Evolutionary conservation across 805 yeast genomes (phyloP).

Genomic region (Lachancea lanzarotensis): DNA sequence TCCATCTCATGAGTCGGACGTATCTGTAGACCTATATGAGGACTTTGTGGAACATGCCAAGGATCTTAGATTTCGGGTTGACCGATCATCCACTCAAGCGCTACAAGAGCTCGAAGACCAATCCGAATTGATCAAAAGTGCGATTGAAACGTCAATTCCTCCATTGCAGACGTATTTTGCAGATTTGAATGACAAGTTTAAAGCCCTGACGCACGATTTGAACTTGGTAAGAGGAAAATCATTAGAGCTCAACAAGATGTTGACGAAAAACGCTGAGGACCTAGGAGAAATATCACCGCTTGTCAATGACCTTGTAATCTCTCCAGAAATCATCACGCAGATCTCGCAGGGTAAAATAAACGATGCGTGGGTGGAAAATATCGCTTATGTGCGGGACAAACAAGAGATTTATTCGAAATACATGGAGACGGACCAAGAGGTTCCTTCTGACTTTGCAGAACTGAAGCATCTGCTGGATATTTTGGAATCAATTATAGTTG

Average conservation of each 20-base stretch:
- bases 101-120: conserved; percentile 16
- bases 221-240: conserved; percentile 53
- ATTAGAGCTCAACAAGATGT: conserved; percentile 39
- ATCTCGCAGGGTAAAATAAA: conserved; percentile 53
- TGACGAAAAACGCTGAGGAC: conserved; percentile 42
- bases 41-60: conserved; percentile 5
- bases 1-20: neutral
- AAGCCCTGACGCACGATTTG: conserved; percentile 52
- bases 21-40: neutral
- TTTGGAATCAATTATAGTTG: conserved; percentile 59
- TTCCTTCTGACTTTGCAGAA: conserved; percentile 26
- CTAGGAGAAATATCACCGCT: conserved; percentile 59
- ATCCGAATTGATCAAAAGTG: conserved; percentile 14
- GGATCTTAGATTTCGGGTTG: conserved; percentile 6
- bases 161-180: conserved; percentile 50
- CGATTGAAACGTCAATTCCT: conserved; percentile 27
- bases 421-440: conserved; percentile 13
- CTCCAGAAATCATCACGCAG: conserved; percentile 61
- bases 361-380: conserved; percentile 57
- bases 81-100: conserved; percentile 13
- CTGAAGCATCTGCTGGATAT: conserved; percentile 34
- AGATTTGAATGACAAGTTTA: conserved; percentile 52
- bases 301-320: conserved; percentile 67
- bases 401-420: conserved; percentile 45
- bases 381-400: conserved; percentile 53